phyloP scores from a whole-genome alignment of 257 asterid species.

The Mentha longifolia region DNA sequence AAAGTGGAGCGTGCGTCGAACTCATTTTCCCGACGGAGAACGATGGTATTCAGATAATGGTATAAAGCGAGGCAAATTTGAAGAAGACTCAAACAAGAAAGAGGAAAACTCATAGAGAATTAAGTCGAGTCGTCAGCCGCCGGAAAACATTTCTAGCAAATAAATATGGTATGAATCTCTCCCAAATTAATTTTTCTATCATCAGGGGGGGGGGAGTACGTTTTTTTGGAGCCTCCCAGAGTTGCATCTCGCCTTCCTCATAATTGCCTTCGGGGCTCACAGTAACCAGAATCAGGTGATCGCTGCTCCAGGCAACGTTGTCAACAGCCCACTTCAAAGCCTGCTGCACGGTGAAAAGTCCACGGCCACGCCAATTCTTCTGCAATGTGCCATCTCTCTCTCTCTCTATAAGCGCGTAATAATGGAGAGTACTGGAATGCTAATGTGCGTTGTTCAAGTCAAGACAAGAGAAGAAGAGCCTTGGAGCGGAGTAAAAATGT shows the following conservation, averaged over 20 bases:
- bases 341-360: constrained; percentile 89
- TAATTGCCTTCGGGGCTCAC: constrained; percentile 67
- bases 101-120: too few species aligned
- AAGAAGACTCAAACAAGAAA: too few species aligned
- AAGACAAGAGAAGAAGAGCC: neutral
- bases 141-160: too few species aligned
- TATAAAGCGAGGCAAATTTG: too few species aligned
- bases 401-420: constrained; percentile 7
- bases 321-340: constrained; percentile 81
- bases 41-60: too few species aligned
- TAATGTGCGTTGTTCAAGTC: constrained; percentile 16
- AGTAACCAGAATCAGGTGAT: constrained; percentile 70
- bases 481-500: too few species aligned
- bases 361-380: constrained; percentile 85
- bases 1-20: too few species aligned
- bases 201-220: too few species aligned
- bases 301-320: constrained; percentile 67
- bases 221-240: constrained; percentile 88
- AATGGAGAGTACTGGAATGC: neutral
- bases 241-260: constrained; percentile 92
- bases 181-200: too few species aligned
- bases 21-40: too few species aligned
- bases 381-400: constrained; percentile 52
- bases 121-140: too few species aligned
- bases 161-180: too few species aligned